phyloP scores from a whole-genome alignment of 1,284 basidiomycete species.

The Cutaneotrichosporon mucoides region DNA sequence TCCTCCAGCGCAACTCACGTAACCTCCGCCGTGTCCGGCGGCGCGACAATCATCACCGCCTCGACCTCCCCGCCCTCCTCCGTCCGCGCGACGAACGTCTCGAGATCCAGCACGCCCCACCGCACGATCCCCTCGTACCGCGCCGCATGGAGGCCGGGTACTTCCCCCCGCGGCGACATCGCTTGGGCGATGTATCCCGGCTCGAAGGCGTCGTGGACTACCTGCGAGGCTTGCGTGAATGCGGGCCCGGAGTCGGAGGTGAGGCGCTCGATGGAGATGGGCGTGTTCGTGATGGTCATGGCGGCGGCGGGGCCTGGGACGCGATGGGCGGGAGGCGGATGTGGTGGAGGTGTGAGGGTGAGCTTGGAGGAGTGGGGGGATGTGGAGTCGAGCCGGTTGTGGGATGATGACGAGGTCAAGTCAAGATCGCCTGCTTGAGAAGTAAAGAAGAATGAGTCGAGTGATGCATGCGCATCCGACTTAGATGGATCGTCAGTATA shows the following conservation, averaged over 20 bases:
- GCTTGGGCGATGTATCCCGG: conserved; percentile 1
- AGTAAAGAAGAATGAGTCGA: no score
- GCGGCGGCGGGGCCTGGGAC: no score
- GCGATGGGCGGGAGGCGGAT: no score
- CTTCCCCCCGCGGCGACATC: neutral
- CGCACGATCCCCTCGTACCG: neutral
- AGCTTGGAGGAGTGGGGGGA: no score
- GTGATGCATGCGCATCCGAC: no score
- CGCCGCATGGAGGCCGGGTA: neutral
- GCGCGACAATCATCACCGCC: neutral
- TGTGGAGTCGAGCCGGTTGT: no score
- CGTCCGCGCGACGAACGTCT: neutral
- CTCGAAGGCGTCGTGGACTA: conserved; percentile 3
- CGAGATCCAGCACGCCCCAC: neutral
- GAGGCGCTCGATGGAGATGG: conserved; percentile 1
- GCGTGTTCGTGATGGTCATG: neutral
- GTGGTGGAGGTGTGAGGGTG: no score
- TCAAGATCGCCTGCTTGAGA: no score
- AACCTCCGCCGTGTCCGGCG: neutral
- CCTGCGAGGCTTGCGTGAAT: neutral
- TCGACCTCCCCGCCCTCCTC: neutral
- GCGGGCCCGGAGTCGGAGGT: neutral
- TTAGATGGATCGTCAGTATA: no score
- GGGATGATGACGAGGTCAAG: no score
- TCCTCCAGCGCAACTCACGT: neutral